Conservation (phyloP, 768 basidiomycete species). For the Tulasnella calospora region DNA sequence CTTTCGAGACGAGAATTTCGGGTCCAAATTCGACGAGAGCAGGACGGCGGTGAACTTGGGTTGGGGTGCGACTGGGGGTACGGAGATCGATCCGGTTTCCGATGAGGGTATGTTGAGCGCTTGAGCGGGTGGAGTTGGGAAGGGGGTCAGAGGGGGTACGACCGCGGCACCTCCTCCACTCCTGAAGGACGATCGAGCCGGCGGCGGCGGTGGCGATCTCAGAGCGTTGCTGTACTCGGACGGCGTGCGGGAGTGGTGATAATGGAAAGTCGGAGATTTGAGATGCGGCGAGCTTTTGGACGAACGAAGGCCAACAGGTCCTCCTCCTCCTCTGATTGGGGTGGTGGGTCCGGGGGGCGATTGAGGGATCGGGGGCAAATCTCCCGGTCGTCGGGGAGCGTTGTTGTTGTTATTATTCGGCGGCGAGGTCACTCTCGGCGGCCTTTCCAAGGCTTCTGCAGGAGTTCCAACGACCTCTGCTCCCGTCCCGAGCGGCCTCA, state of each 20-base stretch:
- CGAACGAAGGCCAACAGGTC: neutral
- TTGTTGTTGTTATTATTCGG: neutral
- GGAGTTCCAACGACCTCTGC: slow-evolving; percentile 75
- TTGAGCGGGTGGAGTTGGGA: slow-evolving; percentile 30
- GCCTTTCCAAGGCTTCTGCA: slow-evolving; percentile 57
- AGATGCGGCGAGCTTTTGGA: slow-evolving; percentile 33
- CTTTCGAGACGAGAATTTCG: slow-evolving; percentile 39
- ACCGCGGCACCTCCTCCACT: slow-evolving; percentile 12
- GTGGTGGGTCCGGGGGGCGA: slow-evolving; percentile 40
- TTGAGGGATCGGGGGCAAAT: slow-evolving; percentile 56
- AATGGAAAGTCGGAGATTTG: slow-evolving; percentile 31
- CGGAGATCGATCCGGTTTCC: slow-evolving; percentile 35
- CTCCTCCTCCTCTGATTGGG: slow-evolving; percentile 34
- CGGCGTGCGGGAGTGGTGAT: neutral
- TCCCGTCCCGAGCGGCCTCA: slow-evolving; percentile 53
- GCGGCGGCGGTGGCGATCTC: slow-evolving; percentile 35
- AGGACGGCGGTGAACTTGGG: slow-evolving; percentile 64
- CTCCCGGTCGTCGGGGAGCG: neutral
- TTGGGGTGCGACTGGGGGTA: slow-evolving; percentile 49
- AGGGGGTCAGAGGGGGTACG: slow-evolving; percentile 31
- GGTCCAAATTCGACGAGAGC: slow-evolving; percentile 44
- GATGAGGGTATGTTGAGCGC: slow-evolving; percentile 27
- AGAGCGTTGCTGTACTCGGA: neutral
- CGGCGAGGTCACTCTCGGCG: neutral
- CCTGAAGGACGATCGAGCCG: slow-evolving; percentile 37